phyloP scores from a whole-genome alignment of 768 basidiomycete genomes.

The Cystobasidium ongulense region DNA sequence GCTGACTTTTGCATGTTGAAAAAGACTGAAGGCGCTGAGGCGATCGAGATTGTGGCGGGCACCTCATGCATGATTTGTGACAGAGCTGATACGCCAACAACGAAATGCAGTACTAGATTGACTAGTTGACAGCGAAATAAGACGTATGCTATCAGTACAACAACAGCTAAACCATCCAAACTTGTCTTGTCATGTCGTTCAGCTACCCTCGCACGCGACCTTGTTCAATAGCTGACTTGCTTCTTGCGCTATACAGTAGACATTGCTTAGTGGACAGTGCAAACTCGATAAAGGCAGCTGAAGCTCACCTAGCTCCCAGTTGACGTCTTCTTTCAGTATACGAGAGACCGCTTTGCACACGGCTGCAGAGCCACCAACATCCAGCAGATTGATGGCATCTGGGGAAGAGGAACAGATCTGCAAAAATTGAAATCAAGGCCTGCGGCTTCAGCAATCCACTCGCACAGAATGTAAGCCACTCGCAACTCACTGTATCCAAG shows the following conservation, averaged over 20 bases:
- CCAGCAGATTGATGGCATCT: not conserved
- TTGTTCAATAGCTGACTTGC: not conserved
- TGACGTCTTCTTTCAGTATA: conserved; percentile 1
- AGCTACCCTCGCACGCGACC: not conserved
- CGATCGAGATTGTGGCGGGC: not conserved
- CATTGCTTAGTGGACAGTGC: not conserved
- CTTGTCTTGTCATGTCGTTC: not conserved
- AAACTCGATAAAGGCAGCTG: not conserved
- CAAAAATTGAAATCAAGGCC: not conserved
- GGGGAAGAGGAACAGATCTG: conserved; percentile 14
- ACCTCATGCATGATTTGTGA: not conserved
- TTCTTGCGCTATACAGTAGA: not conserved
- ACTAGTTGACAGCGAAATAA: too few species aligned
- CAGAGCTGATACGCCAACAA: not conserved
- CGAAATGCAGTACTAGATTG: too few species aligned
- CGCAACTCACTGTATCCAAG: conserved; percentile 2
- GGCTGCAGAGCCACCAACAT: not conserved
- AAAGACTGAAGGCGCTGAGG: not conserved
- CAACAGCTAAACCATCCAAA: not conserved
- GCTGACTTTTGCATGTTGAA: not conserved
- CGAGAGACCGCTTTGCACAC: conserved; percentile 6
- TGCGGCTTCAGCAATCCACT: not conserved
- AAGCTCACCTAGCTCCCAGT: conserved; percentile 27
- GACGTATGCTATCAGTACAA: not conserved
- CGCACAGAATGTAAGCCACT: not conserved